Percentiles rank a stretch among this genome's conserved stretches.
phyloP scores from a whole-genome alignment of 2,329 filamentous ascomycete genomes.

The Colletotrichum paranaense region DNA sequence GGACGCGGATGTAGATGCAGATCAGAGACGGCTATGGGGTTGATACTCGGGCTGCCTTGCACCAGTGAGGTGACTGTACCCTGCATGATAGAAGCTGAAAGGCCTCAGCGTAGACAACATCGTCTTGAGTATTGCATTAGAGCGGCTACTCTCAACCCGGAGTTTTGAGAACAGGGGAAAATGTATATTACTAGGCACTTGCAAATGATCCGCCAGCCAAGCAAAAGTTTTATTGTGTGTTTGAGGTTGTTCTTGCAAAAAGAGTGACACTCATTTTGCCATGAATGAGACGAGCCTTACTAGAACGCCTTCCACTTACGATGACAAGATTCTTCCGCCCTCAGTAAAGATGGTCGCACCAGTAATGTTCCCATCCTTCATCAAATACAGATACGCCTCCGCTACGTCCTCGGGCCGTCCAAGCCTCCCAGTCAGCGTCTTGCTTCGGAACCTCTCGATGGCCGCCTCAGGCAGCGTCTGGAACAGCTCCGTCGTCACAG shows the following conservation, averaged over 20 bases:
- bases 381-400: slow-evolving; percentile 55
- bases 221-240: not conserved
- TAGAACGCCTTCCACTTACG: not conserved
- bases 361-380: slow-evolving; percentile 54
- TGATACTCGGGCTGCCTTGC: not conserved
- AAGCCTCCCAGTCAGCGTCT: not conserved
- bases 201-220: not conserved
- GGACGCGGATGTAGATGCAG: not conserved
- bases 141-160: not conserved
- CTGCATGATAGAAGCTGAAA: not conserved
- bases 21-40: not conserved
- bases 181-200: not conserved
- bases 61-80: not conserved
- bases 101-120: not conserved
- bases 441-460: slow-evolving; percentile 5
- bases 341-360: slow-evolving; percentile 44
- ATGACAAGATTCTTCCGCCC: slow-evolving; percentile 35
- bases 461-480: not conserved
- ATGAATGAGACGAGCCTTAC: too few relatives aligned
- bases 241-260: too few relatives aligned
- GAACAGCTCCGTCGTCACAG: slow-evolving; percentile 14
- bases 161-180: not conserved
- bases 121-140: not conserved
- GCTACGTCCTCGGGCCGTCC: slow-evolving; percentile 50
- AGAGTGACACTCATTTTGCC: too few relatives aligned